Conservation (phyloP, 768 basidiomycete genomes). For the Cystofilobasidium macerans region DNA sequence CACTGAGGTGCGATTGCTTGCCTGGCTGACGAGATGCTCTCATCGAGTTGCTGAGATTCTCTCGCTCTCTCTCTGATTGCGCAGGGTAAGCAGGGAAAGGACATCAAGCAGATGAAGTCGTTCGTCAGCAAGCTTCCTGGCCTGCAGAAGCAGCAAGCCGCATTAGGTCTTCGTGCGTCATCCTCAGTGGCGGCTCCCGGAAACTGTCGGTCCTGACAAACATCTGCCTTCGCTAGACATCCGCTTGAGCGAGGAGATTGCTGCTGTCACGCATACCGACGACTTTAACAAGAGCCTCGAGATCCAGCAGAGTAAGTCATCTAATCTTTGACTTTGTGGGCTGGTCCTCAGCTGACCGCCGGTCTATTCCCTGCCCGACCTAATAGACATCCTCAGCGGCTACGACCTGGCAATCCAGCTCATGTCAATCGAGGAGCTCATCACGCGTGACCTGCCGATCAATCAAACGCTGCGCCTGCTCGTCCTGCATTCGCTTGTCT, state of each 20-base stretch:
- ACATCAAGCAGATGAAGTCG: conserved; percentile 77
- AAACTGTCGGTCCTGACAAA: neutral
- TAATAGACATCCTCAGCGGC: conserved; percentile 79
- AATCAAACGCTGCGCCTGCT: conserved; percentile 64
- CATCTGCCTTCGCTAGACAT: conserved; percentile 53
- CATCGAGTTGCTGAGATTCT: too few relatives aligned
- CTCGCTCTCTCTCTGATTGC: conserved; percentile 41
- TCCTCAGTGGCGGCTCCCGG: neutral
- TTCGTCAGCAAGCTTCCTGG: conserved; percentile 93
- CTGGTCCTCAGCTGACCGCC: neutral
- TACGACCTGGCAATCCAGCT: conserved; percentile 74
- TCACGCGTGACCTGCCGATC: conserved; percentile 76
- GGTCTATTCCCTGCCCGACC: neutral
- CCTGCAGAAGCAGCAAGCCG: conserved; percentile 81
- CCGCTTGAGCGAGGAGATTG: conserved; percentile 79
- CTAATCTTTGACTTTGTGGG: too few relatives aligned
- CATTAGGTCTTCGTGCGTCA: conserved; percentile 70
- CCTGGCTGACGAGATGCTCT: too few relatives aligned
- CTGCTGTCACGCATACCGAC: conserved; percentile 71
- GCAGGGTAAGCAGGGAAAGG: conserved; percentile 73
- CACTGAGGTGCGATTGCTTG: conserved; percentile 56
- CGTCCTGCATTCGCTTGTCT: conserved; percentile 73
- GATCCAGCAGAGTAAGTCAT: conserved; percentile 83
- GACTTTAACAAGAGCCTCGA: conserved; percentile 84
- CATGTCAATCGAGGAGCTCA: conserved; percentile 76